phyloP scores from a whole-genome alignment of 495 filamentous ascomycete genomes.

The Aspergillus egyptiacus region DNA sequence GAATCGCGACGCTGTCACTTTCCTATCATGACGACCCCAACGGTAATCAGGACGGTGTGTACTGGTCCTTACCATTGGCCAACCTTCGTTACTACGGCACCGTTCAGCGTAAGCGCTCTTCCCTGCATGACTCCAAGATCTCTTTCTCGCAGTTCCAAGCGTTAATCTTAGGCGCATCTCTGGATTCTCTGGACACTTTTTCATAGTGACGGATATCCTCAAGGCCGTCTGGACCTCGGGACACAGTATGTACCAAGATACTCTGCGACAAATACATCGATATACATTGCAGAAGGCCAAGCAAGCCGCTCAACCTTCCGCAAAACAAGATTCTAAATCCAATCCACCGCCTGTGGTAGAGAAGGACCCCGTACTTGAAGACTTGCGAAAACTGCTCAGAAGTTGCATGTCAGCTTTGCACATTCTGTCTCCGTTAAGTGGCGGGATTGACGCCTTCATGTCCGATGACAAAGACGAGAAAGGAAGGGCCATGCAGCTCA shows the following conservation, averaged over 20 bases:
- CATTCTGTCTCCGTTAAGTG: neutral
- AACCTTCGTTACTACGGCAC: constrained; percentile 5
- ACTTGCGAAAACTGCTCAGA: neutral
- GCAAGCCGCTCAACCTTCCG: too few species aligned
- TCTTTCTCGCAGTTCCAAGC: neutral
- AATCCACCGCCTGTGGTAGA: neutral
- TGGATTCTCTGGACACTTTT: neutral
- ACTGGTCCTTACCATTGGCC: constrained; percentile 2
- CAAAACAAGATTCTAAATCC: too few species aligned
- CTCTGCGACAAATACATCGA: neutral
- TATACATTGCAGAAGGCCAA: too few species aligned
- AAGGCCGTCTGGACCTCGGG: neutral
- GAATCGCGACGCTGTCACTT: constrained; percentile 1
- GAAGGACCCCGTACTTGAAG: neutral
- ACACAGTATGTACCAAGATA: neutral
- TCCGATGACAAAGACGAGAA: neutral
- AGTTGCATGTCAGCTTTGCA: neutral
- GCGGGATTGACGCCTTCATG: neutral
- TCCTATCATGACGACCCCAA: neutral
- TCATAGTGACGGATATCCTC: neutral
- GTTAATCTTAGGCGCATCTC: neutral
- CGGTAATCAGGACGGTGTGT: constrained; percentile 4
- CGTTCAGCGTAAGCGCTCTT: constrained; percentile 2
- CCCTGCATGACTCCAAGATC: constrained; percentile 5
- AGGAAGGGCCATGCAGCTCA: constrained; percentile 3